These are phyloP conservation scores for Penicillium desertorum DNA, from an alignment of 495 filamentous ascomycete genomes.

Conservation along the genomic window DNA sequence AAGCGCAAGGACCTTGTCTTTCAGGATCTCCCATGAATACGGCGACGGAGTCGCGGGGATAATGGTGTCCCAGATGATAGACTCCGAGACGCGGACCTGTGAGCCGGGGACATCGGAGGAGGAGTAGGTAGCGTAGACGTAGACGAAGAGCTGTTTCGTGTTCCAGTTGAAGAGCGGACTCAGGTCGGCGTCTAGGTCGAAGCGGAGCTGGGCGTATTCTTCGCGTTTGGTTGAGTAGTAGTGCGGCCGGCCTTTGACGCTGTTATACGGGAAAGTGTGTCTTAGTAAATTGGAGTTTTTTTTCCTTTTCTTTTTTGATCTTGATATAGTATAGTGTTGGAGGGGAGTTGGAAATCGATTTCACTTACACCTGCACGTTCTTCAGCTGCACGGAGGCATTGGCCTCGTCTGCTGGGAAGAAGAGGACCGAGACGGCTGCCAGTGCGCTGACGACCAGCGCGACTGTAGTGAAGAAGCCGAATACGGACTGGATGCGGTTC, in stretches of 20 bases:
- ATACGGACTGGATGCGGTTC: constrained; percentile 84
- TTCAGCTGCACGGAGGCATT: constrained; percentile 63
- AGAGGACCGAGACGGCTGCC: constrained; percentile 73
- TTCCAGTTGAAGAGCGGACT: constrained; percentile 97
- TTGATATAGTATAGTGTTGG: too few relatives aligned
- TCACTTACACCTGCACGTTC: constrained; percentile 82
- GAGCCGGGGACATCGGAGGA: constrained; percentile 39
- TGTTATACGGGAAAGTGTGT: too few relatives aligned
- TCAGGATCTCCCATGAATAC: constrained; percentile 47
- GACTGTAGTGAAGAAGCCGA: constrained; percentile 97
- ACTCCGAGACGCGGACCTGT: constrained; percentile 54
- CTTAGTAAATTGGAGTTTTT: too few relatives aligned
- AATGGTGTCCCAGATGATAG: constrained; percentile 94
- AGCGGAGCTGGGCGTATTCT: constrained; percentile 91
- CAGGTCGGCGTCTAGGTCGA: constrained; percentile 87
- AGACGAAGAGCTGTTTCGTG: constrained; percentile 98
- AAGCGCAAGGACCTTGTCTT: constrained; percentile 22
- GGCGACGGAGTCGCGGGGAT: constrained; percentile 68
- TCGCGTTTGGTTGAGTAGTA: constrained; percentile 91
- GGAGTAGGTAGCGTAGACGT: constrained; percentile 86
- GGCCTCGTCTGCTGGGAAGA: constrained; percentile 65
- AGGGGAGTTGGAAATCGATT: neutral
- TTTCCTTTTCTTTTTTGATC: neutral
- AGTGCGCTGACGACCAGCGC: constrained; percentile 75
- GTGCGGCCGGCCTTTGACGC: constrained; percentile 82